These are phyloP conservation scores for Phialophora expanda DNA, from an alignment of 2,329 filamentous ascomycete genomes.

Conservation along the genomic window DNA sequence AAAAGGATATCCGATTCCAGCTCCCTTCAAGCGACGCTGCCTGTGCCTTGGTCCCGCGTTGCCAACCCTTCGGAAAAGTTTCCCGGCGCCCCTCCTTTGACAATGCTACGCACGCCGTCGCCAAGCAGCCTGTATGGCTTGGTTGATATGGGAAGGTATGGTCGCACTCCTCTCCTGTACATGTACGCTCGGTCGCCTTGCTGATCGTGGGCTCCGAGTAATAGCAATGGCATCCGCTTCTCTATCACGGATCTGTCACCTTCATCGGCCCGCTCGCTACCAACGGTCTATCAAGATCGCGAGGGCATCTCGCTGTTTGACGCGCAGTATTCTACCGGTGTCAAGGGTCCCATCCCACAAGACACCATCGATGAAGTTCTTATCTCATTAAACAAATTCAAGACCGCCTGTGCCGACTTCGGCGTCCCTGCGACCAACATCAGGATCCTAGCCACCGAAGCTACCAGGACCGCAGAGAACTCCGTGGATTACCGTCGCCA, in stretches of 20 bases:
- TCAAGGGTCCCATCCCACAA: conserved; percentile 59
- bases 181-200: neutral
- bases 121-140: conserved; percentile 44
- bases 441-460: conserved; percentile 83
- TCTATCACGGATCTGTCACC: conserved; percentile 82
- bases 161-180: conserved; percentile 1
- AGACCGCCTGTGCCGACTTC: conserved; percentile 71
- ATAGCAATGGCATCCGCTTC: conserved; percentile 87
- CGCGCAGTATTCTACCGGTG: conserved; percentile 59
- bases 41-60: neutral
- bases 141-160: conserved; percentile 52
- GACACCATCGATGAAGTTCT: conserved; percentile 70
- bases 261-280: conserved; percentile 72
- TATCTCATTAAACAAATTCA: conserved; percentile 71
- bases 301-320: conserved; percentile 86
- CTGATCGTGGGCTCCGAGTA: neutral
- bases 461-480: conserved; percentile 81
- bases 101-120: conserved; percentile 28
- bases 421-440: conserved; percentile 69
- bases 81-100: conserved; percentile 1
- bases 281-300: conserved; percentile 77
- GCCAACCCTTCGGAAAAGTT: neutral
- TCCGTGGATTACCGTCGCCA: conserved; percentile 70
- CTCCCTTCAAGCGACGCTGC: neutral
- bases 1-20: neutral